Percentiles rank a stretch among this genome's conserved stretches.
phyloP scores from a whole-genome alignment of 208 protist species.

The Trypanosoma scelopori region DNA sequence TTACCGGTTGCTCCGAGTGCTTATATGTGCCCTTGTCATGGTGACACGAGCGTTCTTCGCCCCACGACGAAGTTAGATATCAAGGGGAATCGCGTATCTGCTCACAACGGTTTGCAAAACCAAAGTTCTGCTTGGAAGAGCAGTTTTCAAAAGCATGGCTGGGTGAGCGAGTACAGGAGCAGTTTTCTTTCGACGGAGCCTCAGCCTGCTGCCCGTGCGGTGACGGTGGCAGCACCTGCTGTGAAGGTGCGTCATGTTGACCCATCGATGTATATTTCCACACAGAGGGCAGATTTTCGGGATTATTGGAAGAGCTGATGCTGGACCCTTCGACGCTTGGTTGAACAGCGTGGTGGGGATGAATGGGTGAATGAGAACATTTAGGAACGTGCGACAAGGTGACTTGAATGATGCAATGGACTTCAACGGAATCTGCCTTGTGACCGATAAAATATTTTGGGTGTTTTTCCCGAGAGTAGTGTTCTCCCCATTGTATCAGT shows the following conservation, averaged over 20 bases:
- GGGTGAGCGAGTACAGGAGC: slow-evolving; percentile 42
- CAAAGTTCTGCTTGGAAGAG: neutral
- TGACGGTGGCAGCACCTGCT: slow-evolving; percentile 4
- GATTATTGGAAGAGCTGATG: slow-evolving; percentile 16
- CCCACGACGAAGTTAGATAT: slow-evolving; percentile 32
- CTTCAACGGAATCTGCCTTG: too few relatives aligned
- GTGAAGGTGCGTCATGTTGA: slow-evolving; percentile 42
- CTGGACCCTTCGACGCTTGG: neutral
- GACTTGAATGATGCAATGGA: too few relatives aligned
- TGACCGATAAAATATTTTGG: too few relatives aligned
- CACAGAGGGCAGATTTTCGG: slow-evolving; percentile 38
- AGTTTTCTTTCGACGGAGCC: slow-evolving; percentile 36
- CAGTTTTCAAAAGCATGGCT: slow-evolving; percentile 15
- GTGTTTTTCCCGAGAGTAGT: too few relatives aligned
- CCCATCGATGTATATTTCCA: slow-evolving; percentile 63
- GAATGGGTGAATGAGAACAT: neutral
- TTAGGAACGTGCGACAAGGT: too few relatives aligned
- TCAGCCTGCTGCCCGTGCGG: slow-evolving; percentile 6
- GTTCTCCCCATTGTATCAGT: too few relatives aligned
- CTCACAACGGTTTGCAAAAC: neutral
- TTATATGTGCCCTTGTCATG: slow-evolving; percentile 30
- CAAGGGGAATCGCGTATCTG: neutral
- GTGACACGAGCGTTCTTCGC: slow-evolving; percentile 30
- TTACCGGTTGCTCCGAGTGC: neutral
- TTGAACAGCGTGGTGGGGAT: neutral